These are phyloP conservation scores for Glycyrrhiza uralensis DNA, from an alignment of 306 rosid genomes.

Conservation along the genomic window DNA sequence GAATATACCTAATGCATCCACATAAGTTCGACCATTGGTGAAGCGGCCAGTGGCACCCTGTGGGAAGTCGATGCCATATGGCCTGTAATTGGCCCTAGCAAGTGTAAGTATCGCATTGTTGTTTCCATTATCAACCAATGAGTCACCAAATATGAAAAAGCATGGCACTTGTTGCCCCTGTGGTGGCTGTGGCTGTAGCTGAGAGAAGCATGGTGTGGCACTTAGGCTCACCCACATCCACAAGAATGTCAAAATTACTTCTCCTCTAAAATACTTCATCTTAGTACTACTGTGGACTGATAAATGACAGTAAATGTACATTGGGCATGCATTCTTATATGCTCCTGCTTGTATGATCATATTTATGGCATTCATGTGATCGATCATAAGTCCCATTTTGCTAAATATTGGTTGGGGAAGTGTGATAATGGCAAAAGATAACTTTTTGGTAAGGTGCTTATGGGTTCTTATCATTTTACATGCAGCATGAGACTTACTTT, in stretches of 20 bases:
- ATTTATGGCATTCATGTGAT: conserved; percentile 41
- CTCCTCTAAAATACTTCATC: conserved; percentile 30
- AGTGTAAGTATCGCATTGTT: conserved; percentile 64
- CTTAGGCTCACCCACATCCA: conserved; percentile 37
- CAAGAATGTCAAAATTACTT: conserved; percentile 3
- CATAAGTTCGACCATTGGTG: conserved; percentile 89
- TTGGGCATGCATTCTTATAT: conserved; percentile 28
- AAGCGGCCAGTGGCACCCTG: conserved; percentile 83
- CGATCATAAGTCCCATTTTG: background rate
- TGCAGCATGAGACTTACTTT: background rate
- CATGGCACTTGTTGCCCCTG: conserved; percentile 64
- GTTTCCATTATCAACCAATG: conserved; percentile 92
- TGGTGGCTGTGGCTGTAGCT: conserved; percentile 28
- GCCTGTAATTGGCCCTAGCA: conserved; percentile 87
- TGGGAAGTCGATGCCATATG: conserved; percentile 86
- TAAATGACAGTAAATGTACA: background rate
- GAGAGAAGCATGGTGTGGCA: conserved; percentile 45
- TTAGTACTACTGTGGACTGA: background rate
- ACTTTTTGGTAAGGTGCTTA: conserved; percentile 23
- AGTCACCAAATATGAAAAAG: conserved; percentile 92
- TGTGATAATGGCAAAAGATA: conserved; percentile 3
- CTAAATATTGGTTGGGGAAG: conserved; percentile 34
- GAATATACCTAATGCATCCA: conserved; percentile 73
- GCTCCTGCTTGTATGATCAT: background rate
- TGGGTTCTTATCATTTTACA: background rate